Conservation (phyloP, 139 green algal genomes). For the Haematococcus sp. region DNA sequence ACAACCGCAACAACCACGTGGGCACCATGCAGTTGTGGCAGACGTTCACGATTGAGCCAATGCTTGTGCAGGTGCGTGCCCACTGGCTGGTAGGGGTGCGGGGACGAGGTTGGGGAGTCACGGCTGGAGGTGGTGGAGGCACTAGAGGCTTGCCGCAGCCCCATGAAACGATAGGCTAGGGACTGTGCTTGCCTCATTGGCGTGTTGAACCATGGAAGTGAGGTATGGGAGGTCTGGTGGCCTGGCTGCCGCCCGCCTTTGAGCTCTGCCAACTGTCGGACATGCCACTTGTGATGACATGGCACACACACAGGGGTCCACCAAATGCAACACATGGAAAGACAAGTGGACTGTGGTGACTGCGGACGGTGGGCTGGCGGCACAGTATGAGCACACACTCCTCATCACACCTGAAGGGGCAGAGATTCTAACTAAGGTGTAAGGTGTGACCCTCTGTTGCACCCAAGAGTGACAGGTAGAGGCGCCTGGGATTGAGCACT, state of each 20-base stretch:
- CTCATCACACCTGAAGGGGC: slow-evolving; percentile 84
- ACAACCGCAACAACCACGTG: slow-evolving; percentile 74
- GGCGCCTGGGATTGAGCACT: no score
- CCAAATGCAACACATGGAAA: slow-evolving; percentile 68
- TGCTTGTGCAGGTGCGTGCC: slow-evolving; percentile 66
- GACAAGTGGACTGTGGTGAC: slow-evolving; percentile 96
- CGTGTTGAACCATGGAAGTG: neutral
- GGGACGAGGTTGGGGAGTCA: no score
- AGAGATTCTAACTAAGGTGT: slow-evolving; percentile 82
- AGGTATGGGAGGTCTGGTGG: neutral
- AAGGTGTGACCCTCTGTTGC: no score
- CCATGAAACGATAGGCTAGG: no score
- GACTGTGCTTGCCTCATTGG: neutral
- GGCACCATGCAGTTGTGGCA: slow-evolving; percentile 61
- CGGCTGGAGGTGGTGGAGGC: no score
- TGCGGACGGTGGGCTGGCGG: slow-evolving; percentile 79
- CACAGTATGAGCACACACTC: slow-evolving; percentile 96
- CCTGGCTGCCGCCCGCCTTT: neutral
- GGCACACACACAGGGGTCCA: slow-evolving; percentile 21
- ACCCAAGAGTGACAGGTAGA: no score
- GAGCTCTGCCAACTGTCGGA: neutral
- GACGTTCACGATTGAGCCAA: slow-evolving; percentile 99
- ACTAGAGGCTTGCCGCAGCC: no score
- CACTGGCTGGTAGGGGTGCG: neutral
- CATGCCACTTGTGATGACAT: neutral